These are phyloP conservation scores for Bipolaris cookei DNA, from an alignment of 2,329 filamentous ascomycete species.

Conservation along the genomic window DNA sequence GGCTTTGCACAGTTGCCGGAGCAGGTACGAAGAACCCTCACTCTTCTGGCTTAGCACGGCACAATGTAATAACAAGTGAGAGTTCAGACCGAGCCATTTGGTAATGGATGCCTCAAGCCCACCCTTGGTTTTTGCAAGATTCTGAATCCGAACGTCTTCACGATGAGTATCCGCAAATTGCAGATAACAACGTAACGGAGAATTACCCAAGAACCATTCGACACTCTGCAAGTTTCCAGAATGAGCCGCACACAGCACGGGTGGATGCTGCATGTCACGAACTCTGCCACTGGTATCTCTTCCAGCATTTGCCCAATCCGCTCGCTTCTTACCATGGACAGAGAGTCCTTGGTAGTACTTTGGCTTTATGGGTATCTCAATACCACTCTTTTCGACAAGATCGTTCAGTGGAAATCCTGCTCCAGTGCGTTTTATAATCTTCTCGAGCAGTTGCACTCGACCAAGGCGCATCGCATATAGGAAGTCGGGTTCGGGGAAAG, in stretches of 20 bases:
- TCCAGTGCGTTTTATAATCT: constrained; percentile 70
- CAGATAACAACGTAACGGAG: constrained; percentile 69
- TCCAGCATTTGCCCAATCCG: constrained; percentile 66
- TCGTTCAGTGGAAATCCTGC: constrained; percentile 72
- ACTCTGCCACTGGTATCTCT: constrained; percentile 11
- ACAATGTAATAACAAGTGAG: constrained; percentile 68
- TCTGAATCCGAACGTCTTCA: constrained; percentile 67
- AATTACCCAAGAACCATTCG: constrained; percentile 78
- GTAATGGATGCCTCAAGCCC: constrained; percentile 69
- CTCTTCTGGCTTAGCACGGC: constrained; percentile 45
- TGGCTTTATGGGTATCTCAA: constrained; percentile 68
- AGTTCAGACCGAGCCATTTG: constrained; percentile 60
- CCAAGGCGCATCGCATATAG: constrained; percentile 53
- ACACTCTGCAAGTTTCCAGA: constrained; percentile 68
- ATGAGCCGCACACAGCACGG: constrained; percentile 65
- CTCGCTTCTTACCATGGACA: constrained; percentile 73
- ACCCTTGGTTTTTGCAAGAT: constrained; percentile 64
- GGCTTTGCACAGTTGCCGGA: constrained; percentile 70
- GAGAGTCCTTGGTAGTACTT: constrained; percentile 72
- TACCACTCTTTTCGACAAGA: constrained; percentile 69
- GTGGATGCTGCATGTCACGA: constrained; percentile 51
- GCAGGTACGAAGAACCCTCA: constrained; percentile 58
- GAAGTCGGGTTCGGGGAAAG: constrained; percentile 23
- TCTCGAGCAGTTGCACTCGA: constrained; percentile 63
- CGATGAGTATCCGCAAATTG: constrained; percentile 70